A percentile compares a stretch with the other conserved stretches of the same genome.
These are phyloP conservation scores for Xylariaceae sp. DNA, from an alignment of 2,329 filamentous ascomycete species.

Conservation along the genomic window DNA sequence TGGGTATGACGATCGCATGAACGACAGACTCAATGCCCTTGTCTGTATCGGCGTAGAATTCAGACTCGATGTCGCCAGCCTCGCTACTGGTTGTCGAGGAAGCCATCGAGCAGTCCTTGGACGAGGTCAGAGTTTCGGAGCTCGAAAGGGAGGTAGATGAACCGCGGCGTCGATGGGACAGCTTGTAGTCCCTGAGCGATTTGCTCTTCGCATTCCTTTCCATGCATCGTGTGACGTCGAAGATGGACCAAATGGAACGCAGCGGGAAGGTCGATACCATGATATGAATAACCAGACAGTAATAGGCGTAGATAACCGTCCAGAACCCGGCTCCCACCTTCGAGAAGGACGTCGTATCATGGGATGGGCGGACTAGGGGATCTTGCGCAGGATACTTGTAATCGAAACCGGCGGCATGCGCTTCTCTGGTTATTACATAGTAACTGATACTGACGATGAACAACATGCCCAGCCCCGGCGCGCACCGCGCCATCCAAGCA, in stretches of 20 bases:
- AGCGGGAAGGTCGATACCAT: slow-evolving; percentile 61
- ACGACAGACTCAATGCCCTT: slow-evolving; percentile 44
- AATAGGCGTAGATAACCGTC: slow-evolving; percentile 57
- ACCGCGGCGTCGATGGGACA: slow-evolving; percentile 42
- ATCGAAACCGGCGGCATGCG: slow-evolving; percentile 37
- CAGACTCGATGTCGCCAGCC: slow-evolving; percentile 45
- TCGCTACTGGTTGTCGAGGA: slow-evolving; percentile 47
- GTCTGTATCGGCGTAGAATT: slow-evolving; percentile 42
- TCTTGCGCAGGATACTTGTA: slow-evolving; percentile 38
- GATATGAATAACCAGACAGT: slow-evolving; percentile 61
- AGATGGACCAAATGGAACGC: slow-evolving; percentile 58
- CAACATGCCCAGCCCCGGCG: slow-evolving; percentile 52
- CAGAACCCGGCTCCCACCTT: slow-evolving; percentile 42
- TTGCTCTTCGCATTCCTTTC: slow-evolving; percentile 41
- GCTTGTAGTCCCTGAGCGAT: slow-evolving; percentile 43
- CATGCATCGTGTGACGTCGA: slow-evolving; percentile 50
- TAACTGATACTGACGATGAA: slow-evolving; percentile 45
- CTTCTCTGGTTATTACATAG: slow-evolving; percentile 51
- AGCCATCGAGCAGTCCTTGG: slow-evolving; percentile 32
- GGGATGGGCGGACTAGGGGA: slow-evolving; percentile 30
- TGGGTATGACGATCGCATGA: slow-evolving; percentile 66
- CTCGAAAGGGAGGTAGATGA: slow-evolving; percentile 54
- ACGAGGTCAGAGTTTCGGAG: slow-evolving; percentile 48
- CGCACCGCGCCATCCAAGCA: slow-evolving; percentile 49
- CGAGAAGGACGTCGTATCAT: slow-evolving; percentile 27